These are phyloP conservation scores for Starmerella scarabaei DNA, from an alignment of 805 yeast genomes.

Conservation along the genomic window DNA sequence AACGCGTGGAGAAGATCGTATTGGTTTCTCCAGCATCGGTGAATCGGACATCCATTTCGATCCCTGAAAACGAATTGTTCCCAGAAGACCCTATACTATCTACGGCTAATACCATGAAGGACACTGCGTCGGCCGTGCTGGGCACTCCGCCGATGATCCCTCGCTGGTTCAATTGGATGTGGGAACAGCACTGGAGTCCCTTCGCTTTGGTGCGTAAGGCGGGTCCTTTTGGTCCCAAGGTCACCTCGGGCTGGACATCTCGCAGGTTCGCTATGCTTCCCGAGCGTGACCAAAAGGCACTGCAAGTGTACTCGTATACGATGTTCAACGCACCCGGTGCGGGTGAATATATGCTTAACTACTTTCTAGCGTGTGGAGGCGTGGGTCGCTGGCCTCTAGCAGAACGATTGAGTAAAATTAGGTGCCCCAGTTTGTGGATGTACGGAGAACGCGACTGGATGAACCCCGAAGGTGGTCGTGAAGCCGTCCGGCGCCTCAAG, in stretches of 20 bases:
- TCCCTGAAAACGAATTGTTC: slow-evolving; percentile 19
- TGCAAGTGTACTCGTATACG: slow-evolving; percentile 71
- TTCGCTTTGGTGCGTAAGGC: slow-evolving; percentile 64
- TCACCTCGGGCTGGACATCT: slow-evolving; percentile 82
- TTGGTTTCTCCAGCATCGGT: slow-evolving; percentile 88
- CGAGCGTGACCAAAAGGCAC: slow-evolving; percentile 33
- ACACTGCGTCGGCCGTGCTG: slow-evolving; percentile 2
- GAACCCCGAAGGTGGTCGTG: slow-evolving; percentile 33
- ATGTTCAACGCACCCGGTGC: slow-evolving; percentile 81
- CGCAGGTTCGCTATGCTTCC: slow-evolving; percentile 58
- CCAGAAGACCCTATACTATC: too few relatives aligned
- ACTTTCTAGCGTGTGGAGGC: slow-evolving; percentile 81
- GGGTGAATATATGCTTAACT: slow-evolving; percentile 84
- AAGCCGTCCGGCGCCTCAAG: slow-evolving; percentile 25
- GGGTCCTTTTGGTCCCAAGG: slow-evolving; percentile 70
- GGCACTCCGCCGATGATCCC: slow-evolving; percentile 12
- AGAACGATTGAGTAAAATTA: slow-evolving; percentile 36
- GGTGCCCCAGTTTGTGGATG: slow-evolving; percentile 60
- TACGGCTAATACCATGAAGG: too few relatives aligned
- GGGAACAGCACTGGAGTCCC: slow-evolving; percentile 84
- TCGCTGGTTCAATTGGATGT: slow-evolving; percentile 62
- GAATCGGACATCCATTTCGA: slow-evolving; percentile 32
- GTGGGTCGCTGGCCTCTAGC: slow-evolving; percentile 65
- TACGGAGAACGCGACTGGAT: slow-evolving; percentile 77
- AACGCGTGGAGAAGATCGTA: slow-evolving; percentile 51